These are phyloP conservation scores for Helotiales sp. DNA, from an alignment of 2,329 filamentous ascomycete genomes.

Conservation along the genomic window DNA sequence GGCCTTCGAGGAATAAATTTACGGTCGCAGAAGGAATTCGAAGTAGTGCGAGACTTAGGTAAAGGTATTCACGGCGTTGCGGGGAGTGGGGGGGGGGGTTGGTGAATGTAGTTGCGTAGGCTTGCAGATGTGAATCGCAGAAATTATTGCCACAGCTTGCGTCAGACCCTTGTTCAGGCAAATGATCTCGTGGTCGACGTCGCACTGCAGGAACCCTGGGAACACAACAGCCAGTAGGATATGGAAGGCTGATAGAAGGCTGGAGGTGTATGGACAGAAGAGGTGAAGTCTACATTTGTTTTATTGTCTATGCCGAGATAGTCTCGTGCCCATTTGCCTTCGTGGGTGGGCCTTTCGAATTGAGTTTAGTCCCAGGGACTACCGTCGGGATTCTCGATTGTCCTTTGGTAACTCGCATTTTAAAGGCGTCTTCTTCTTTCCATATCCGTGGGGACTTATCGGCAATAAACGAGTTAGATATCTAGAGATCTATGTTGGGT, in stretches of 20 bases:
- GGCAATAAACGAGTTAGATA: too few species aligned
- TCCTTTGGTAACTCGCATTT: not conserved
- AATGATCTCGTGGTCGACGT: constrained; percentile 7
- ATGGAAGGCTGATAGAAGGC: not conserved
- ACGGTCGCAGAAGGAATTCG: not conserved
- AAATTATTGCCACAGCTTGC: constrained; percentile 2
- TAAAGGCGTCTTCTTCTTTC: not conserved
- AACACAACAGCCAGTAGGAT: not conserved
- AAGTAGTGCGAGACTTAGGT: not conserved
- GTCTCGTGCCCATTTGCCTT: constrained; percentile 6
- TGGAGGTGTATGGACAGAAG: not conserved
- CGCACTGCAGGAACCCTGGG: constrained; percentile 1
- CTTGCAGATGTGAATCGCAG: not conserved
- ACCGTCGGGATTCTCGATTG: not conserved
- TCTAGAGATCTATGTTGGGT: too few species aligned
- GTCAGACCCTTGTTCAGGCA: not conserved
- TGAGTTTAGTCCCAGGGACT: constrained; percentile 9
- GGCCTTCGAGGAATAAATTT: not conserved
- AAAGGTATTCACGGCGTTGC: not conserved
- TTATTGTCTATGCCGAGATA: constrained; percentile 2
- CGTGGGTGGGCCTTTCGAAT: not conserved
- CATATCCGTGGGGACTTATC: too few species aligned
- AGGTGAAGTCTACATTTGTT: not conserved
- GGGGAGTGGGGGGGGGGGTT: not conserved
- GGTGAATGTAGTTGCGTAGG: not conserved